Percentiles rank a stretch among this genome's conserved stretches.
Evolutionary conservation across 208 protist species (phyloP).

Genomic region (Perkinsela sp.): DNA sequence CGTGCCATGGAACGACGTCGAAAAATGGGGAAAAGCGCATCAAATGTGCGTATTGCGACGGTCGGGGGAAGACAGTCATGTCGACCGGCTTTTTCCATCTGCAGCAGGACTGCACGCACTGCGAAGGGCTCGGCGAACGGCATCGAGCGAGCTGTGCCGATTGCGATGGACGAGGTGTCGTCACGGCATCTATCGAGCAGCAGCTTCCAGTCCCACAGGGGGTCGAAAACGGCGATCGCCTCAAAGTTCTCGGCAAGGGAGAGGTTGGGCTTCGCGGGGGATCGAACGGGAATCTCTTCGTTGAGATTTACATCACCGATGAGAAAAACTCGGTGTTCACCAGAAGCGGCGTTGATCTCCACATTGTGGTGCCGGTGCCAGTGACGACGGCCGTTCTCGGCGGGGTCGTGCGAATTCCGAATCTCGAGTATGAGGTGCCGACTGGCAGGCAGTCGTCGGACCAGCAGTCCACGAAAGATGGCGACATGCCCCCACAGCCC

Average conservation of each 20-base stretch:
- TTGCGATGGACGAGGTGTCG: conserved; percentile 54
- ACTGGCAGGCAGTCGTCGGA: neutral
- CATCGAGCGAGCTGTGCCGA: conserved; percentile 29
- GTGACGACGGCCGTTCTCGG: conserved; percentile 39
- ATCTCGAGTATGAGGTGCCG: conserved; percentile 23
- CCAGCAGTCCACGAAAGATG: neutral
- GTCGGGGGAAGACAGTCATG: conserved; percentile 57
- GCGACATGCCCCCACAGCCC: neutral
- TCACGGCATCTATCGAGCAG: conserved; percentile 55
- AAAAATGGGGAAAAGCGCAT: conserved; percentile 28
- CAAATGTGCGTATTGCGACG: conserved; percentile 52
- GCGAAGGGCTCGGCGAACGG: conserved; percentile 44
- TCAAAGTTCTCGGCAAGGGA: conserved; percentile 49
- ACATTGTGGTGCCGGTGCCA: conserved; percentile 36
- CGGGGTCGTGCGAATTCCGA: conserved; percentile 32
- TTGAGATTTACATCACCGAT: conserved; percentile 33
- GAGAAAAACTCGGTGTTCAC: conserved; percentile 55
- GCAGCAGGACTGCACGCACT: conserved; percentile 61
- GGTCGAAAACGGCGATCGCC: conserved; percentile 53
- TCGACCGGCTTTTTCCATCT: conserved; percentile 65
- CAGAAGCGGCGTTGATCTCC: conserved; percentile 41
- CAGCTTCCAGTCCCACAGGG: conserved; percentile 49
- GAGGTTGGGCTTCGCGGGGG: conserved; percentile 55
- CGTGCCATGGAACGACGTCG: conserved; percentile 39
- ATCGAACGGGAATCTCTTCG: conserved; percentile 49